These are phyloP conservation scores for Sporothrix phasma DNA, from an alignment of 2,329 filamentous ascomycete species.

Conservation along the genomic window DNA sequence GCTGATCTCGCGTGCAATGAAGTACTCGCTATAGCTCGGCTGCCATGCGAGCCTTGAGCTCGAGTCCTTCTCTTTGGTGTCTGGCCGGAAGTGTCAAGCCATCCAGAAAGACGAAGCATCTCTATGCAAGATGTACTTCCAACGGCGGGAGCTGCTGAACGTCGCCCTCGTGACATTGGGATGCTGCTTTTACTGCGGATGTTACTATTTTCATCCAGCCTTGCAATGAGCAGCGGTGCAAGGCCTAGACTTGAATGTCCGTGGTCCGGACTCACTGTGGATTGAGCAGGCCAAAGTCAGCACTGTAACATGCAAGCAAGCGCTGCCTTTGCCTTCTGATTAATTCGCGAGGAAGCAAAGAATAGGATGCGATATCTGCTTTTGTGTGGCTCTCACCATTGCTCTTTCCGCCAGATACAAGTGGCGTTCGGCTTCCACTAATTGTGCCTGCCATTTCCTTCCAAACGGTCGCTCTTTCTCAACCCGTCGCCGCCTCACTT, in stretches of 20 bases:
- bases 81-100: neutral
- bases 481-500: neutral
- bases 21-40: neutral
- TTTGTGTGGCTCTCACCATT: neutral
- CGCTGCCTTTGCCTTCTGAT: no score
- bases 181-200: no score
- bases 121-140: neutral
- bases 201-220: no score
- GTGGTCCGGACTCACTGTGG: neutral
- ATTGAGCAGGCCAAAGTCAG: neutral
- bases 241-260: neutral
- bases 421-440: neutral
- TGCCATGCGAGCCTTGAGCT: neutral
- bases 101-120: neutral
- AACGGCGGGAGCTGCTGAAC: no score
- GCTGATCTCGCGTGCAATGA: neutral
- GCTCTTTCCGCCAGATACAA: neutral
- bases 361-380: neutral
- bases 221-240: neutral
- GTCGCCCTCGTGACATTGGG: no score
- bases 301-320: neutral
- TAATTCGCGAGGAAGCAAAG: no score
- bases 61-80: neutral
- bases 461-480: neutral
- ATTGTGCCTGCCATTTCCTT: constrained; percentile 1